Percentiles rank a stretch among this genome's conserved stretches.
Evolutionary conservation across 1,284 basidiomycete genomes (phyloP).

Genomic region (Sphaerobolus stellatus): DNA sequence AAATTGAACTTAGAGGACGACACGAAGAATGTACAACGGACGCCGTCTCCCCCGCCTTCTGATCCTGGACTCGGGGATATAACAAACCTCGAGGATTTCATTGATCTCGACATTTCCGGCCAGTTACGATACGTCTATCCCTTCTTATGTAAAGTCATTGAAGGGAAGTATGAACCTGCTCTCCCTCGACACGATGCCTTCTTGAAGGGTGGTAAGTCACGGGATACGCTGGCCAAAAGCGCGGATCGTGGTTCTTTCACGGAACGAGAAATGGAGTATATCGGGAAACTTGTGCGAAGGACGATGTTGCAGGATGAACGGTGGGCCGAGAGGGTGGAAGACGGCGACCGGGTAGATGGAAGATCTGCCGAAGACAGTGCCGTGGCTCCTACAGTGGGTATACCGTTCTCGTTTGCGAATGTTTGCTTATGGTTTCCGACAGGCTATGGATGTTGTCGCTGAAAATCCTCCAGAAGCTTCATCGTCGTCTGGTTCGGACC

Average conservation of each 20-base stretch:
- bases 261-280: constrained; percentile 12
- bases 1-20: constrained; percentile 3
- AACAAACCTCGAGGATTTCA: constrained; percentile 36
- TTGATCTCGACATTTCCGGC: constrained; percentile 46
- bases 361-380: constrained; percentile 35
- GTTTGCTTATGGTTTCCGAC: background rate
- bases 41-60: constrained; percentile 38
- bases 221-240: constrained; percentile 35
- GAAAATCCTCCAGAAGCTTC: no score
- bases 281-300: constrained; percentile 6
- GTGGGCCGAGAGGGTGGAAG: constrained; percentile 51
- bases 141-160: constrained; percentile 56
- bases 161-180: constrained; percentile 54
- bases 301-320: constrained; percentile 29
- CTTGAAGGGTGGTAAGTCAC: constrained; percentile 53
- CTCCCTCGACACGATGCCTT: constrained; percentile 48
- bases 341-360: constrained; percentile 53
- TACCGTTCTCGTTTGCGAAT: background rate
- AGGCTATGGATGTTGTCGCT: no score
- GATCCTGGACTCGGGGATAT: constrained; percentile 8
- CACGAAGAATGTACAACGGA: background rate
- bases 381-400: background rate
- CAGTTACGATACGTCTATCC: constrained; percentile 67
- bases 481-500: no score
- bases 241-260: constrained; percentile 12